These are phyloP conservation scores for Colletotrichum lentis DNA, from an alignment of 2,329 filamentous ascomycete species.

Conservation along the genomic window DNA sequence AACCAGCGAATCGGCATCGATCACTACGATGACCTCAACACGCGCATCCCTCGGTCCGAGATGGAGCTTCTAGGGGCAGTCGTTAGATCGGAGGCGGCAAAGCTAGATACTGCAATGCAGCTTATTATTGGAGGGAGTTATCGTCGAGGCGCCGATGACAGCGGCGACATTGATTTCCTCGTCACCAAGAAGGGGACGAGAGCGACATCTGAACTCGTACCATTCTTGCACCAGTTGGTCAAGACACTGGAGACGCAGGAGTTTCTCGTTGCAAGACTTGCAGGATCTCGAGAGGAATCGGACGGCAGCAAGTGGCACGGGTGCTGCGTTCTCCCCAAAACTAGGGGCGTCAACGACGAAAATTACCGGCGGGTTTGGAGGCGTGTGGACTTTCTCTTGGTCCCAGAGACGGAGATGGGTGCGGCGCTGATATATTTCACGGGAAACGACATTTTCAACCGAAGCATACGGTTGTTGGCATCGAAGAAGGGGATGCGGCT, in stretches of 20 bases:
- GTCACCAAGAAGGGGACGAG: slow-evolving; percentile 73
- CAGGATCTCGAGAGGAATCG: slow-evolving; percentile 57
- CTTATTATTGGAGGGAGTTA: slow-evolving; percentile 86
- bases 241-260: slow-evolving; percentile 63
- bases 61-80: slow-evolving; percentile 73
- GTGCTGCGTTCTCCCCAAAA: slow-evolving; percentile 73
- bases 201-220: slow-evolving; percentile 63
- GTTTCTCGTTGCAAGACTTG: slow-evolving; percentile 77
- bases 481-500: slow-evolving; percentile 82
- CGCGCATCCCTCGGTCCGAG: slow-evolving; percentile 79
- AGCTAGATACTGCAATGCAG: slow-evolving; percentile 70
- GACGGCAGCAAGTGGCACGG: slow-evolving; percentile 87
- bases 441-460: slow-evolving; percentile 93
- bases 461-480: slow-evolving; percentile 82
- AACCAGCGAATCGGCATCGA: slow-evolving; percentile 81
- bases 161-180: slow-evolving; percentile 85
- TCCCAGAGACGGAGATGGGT: slow-evolving; percentile 80
- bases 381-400: slow-evolving; percentile 84
- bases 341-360: slow-evolving; percentile 46
- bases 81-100: slow-evolving; percentile 66
- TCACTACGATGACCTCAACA: slow-evolving; percentile 80
- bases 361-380: slow-evolving; percentile 69
- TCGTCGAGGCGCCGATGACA: slow-evolving; percentile 76
- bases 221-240: slow-evolving; percentile 71
- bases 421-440: slow-evolving; percentile 95